These are phyloP conservation scores for Fonsecaea erecta DNA, from an alignment of 2,329 filamentous ascomycete genomes.

Conservation along the genomic window DNA sequence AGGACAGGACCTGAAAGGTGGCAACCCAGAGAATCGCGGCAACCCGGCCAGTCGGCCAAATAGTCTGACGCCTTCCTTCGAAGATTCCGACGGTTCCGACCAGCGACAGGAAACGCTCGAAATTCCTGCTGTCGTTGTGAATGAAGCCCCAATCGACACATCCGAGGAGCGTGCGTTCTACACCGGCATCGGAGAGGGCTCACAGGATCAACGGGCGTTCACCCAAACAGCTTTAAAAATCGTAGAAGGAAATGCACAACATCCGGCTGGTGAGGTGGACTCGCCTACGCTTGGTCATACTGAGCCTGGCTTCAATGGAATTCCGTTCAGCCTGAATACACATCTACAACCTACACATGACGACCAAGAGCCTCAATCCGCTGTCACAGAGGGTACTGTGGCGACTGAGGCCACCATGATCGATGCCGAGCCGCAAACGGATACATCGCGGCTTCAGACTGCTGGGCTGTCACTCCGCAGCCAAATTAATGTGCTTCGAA, in stretches of 20 bases:
- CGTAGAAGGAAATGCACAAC: constrained; percentile 18
- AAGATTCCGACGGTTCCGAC: constrained; percentile 22
- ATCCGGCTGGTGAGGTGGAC: constrained; percentile 42
- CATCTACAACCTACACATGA: constrained; percentile 22
- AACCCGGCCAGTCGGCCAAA: constrained; percentile 23
- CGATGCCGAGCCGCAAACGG: constrained; percentile 72
- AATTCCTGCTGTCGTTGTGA: constrained; percentile 32
- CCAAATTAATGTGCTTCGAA: constrained; percentile 56
- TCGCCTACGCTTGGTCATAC: constrained; percentile 54
- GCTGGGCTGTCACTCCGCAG: constrained; percentile 51
- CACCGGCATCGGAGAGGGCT: constrained; percentile 14
- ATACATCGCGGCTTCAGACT: constrained; percentile 47
- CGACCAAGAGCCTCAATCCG: constrained; percentile 44
- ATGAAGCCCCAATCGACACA: constrained; percentile 22
- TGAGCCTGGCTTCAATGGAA: constrained; percentile 21
- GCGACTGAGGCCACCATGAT: constrained; percentile 66
- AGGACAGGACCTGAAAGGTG: constrained; percentile 32
- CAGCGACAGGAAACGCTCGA: constrained; percentile 12
- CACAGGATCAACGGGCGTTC: constrained; percentile 34
- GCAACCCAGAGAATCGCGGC: background rate
- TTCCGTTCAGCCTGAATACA: constrained; percentile 34
- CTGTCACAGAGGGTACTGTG: constrained; percentile 63
- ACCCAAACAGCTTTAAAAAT: constrained; percentile 38
- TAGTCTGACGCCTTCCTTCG: constrained; percentile 26
- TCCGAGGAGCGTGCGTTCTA: constrained; percentile 31